Conservation (phyloP, 2,329 filamentous ascomycete species). For the Aureobasidium sp. region DNA sequence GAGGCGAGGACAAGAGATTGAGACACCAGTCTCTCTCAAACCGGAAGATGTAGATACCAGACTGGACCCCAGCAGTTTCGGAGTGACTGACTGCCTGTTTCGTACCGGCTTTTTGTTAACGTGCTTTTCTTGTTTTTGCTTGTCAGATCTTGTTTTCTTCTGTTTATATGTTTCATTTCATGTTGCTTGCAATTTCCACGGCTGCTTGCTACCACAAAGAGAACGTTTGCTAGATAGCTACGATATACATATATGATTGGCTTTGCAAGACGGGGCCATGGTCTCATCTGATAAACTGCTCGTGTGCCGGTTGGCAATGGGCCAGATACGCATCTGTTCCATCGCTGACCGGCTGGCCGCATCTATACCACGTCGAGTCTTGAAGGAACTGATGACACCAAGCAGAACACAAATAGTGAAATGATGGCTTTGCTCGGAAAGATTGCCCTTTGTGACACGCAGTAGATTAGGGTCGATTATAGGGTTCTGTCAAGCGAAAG, state of each 20-base stretch:
- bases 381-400: not conserved
- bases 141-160: not conserved
- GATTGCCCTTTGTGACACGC: not conserved
- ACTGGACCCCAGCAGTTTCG: not conserved
- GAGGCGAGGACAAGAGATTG: not conserved
- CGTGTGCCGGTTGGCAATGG: not conserved
- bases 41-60: not conserved
- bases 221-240: not conserved
- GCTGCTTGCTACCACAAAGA: not conserved
- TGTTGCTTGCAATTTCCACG: not conserved
- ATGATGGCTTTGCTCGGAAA: not conserved
- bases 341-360: not conserved
- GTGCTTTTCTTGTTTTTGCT: not conserved
- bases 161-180: not conserved
- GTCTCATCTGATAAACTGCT: not conserved
- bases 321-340: not conserved
- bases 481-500: constrained; percentile 12
- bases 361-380: not conserved
- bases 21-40: not conserved
- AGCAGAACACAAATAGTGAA: not conserved
- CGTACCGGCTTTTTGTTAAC: not conserved
- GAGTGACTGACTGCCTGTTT: not conserved
- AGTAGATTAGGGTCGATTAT: not conserved
- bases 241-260: not conserved
- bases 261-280: not conserved